Base-by-base conservation (phyloP, 352 stramenopile species). In the Phytopythium ostracodes region DNA sequence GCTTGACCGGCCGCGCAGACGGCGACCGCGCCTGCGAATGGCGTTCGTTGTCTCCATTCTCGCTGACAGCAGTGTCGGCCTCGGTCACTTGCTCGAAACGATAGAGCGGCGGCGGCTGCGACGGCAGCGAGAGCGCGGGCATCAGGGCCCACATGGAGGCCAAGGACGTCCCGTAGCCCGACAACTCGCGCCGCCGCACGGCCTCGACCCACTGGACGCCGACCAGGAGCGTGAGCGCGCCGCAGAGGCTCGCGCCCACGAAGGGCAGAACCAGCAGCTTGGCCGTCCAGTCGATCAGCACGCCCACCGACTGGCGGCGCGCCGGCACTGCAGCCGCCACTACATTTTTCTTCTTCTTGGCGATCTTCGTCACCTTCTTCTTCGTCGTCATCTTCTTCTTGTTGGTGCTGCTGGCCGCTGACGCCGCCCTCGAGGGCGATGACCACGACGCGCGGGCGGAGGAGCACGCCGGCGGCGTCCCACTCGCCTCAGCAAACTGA, bases 171-270 rank as follows among this genome's bases (percentile, higher is more conserved):
- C 18, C 9, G 42, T 25, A 49, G 42, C 42, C 1, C 18, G 42
- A 49, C 22, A 25, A 22, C 44, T 27, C 29, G 9, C 59, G 59
- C 18, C 59, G 63, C 49, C 77, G 73, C 42, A 89, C 62, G 60
- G 73, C 69, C 64, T 88, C 78, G 63, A 91, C 56, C 67, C 76
- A 87, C 56, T 86, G 77, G 47, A 88, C 71, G n/a, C 74, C 71
- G 55, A 88, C 62, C 51, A 80, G 33, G 27, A 84, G 54, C 43
- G 71, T 80, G 63, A 91, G 53, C 20, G 71, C 70, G 38, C 79
- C 80, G 68, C 79, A 89, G 18, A 91, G 59, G 65, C 76, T 83
- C 60, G 82, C 63, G 47, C 76, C 84, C 42, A 91, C 82, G 56
- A 89, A 67, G 1, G 82, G 78, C 44, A 91, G 64, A 59, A 91